Conservation (phyloP, 2,329 filamentous ascomycete species). For the Epicoccum nigrum region DNA sequence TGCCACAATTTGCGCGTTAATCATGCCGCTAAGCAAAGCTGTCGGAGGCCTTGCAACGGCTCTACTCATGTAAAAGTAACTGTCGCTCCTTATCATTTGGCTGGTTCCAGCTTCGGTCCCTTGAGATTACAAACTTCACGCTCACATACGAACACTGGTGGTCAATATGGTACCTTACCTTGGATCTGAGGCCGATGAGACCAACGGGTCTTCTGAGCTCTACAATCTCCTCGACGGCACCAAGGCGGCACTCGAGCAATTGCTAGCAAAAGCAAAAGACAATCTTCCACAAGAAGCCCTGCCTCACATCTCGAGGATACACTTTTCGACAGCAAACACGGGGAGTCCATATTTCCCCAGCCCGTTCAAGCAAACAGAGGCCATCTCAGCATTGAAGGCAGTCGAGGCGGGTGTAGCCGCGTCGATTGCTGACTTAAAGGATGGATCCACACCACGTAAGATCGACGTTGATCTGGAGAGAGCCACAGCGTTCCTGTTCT, state of each 20-base stretch:
- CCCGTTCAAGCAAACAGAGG: constrained; percentile 61
- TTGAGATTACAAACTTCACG: constrained; percentile 2
- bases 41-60: constrained; percentile 18
- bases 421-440: constrained; percentile 63
- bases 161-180: constrained; percentile 38
- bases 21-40: constrained; percentile 25
- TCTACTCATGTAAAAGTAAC: constrained; percentile 19
- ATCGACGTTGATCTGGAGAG: constrained; percentile 61
- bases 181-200: constrained; percentile 20
- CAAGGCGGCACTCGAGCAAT: constrained; percentile 37
- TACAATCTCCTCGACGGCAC: constrained; percentile 46
- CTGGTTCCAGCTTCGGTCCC: not conserved
- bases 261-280: constrained; percentile 40
- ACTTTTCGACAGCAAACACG: constrained; percentile 47
- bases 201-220: constrained; percentile 17
- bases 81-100: constrained; percentile 11
- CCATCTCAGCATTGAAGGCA: constrained; percentile 62
- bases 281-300: constrained; percentile 45
- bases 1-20: constrained; percentile 20
- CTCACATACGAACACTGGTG: not conserved
- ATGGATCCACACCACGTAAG: constrained; percentile 50
- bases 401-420: constrained; percentile 65
- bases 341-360: constrained; percentile 50
- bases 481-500: constrained; percentile 63
- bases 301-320: constrained; percentile 35